A percentile compares a stretch with the other conserved stretches of the same genome.
phyloP scores from a whole-genome alignment of 305 asterid genomes.

The Solanum hybrid region DNA sequence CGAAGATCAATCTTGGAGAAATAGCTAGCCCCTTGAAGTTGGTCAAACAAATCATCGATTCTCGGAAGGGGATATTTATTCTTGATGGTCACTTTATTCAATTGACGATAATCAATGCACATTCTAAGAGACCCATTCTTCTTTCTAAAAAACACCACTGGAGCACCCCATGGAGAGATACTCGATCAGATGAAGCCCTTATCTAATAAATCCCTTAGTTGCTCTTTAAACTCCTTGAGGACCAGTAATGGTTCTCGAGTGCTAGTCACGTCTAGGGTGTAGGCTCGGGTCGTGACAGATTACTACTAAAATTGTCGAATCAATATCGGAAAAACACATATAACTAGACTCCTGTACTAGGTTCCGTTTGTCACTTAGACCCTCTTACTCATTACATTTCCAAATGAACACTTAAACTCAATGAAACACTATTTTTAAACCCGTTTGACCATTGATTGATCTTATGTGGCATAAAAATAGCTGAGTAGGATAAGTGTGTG shows the following conservation, averaged over 20 bases:
- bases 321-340: neutral
- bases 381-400: neutral
- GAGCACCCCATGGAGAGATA: too few relatives aligned
- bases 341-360: neutral
- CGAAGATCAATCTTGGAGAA: too few relatives aligned
- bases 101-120: too few relatives aligned
- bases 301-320: neutral
- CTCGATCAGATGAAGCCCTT: too few relatives aligned
- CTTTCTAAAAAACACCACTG: too few relatives aligned
- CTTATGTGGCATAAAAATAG: neutral
- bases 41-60: too few relatives aligned
- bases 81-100: too few relatives aligned
- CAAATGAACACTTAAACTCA: neutral
- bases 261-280: neutral
- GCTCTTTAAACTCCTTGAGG: too few relatives aligned
- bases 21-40: too few relatives aligned
- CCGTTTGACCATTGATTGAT: neutral
- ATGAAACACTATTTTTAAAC: neutral
- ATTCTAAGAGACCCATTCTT: too few relatives aligned
- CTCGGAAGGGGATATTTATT: too few relatives aligned
- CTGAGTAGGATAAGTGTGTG: neutral
- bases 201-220: too few relatives aligned
- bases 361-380: neutral
- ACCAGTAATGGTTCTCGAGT: neutral
- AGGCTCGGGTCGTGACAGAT: neutral